Evolutionary conservation across 805 yeast species (phyloP), one percentile per base, ranked within the genome.

Genomic region (Cephaloascus albidus): DNA sequence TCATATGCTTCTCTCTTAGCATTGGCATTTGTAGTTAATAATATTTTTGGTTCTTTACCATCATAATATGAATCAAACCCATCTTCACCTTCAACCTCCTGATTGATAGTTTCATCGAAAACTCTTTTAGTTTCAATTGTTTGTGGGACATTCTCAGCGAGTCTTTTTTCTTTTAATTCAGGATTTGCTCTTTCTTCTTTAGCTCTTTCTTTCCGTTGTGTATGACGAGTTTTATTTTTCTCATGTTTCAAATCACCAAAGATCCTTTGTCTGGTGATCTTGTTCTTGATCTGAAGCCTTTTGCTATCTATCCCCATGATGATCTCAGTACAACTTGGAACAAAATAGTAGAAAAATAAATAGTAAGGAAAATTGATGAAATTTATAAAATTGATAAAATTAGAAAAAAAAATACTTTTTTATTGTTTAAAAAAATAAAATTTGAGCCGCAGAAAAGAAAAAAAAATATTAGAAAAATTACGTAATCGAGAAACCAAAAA

Each of bases 1-100:
- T 84, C 89, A 57, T 87, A 89, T 0, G 96, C 97, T 32, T 76
- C 74, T 54, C 85, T 85, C 51, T 78, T 80, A 14, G 97, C 96
- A 49, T 78, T 71, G 32, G 85, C 85, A 59, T 80, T 87, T 5
- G 98, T 93, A 5, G 98, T 93, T 40, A 93, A 65, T 40, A 93
- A 68, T 36, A 93, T 84, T 58, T 93, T 93, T 36, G 98, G 97
- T 38, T 80, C 78, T 44, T 68, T 57, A 35, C 70, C 69, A 18
- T 64, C 63, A 52, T 82, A 83, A 52, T 79, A 79, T 23, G 61
- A 56, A 30, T 68, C 72, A 55, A 85, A 85, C 51, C 76, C 81
- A 49, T 77, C 84, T 43, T 79, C 79, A 23, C 79, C 78, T 54
- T 74, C 81, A 17, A 73, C 57, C 43, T 75, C 82, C 38, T 63